Percentiles rank a stretch among this genome's conserved stretches.
phyloP scores from a whole-genome alignment of 2,329 filamentous ascomycete species.

The Colletotrichum sp. region DNA sequence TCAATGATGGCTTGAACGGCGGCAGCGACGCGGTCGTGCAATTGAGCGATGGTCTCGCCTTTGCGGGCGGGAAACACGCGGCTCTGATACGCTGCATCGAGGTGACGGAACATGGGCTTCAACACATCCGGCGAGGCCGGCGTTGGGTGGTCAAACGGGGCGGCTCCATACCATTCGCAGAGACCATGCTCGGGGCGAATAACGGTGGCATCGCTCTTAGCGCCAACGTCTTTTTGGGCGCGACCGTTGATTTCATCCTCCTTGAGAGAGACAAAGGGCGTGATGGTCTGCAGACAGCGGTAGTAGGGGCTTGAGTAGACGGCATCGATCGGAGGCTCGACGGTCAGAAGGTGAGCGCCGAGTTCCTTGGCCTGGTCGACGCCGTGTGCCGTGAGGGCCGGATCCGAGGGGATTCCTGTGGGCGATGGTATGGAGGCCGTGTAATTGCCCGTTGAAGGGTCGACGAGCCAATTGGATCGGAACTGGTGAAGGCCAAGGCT shows the following conservation, averaged over 20 bases:
- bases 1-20: slow-evolving; percentile 73
- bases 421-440: slow-evolving; percentile 75
- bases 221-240: background rate
- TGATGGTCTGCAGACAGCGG: slow-evolving; percentile 83
- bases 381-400: slow-evolving; percentile 84
- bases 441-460: slow-evolving; percentile 81
- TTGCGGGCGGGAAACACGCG: slow-evolving; percentile 70
- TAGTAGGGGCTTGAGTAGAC: slow-evolving; percentile 90
- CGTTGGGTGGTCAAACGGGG: slow-evolving; percentile 82
- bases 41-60: slow-evolving; percentile 79
- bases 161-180: slow-evolving; percentile 91
- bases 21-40: slow-evolving; percentile 80
- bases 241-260: slow-evolving; percentile 22
- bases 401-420: slow-evolving; percentile 87
- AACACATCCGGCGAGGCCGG: slow-evolving; percentile 71
- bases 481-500: slow-evolving; percentile 60
- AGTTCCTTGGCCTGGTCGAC: slow-evolving; percentile 83
- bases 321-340: slow-evolving; percentile 71
- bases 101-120: slow-evolving; percentile 68
- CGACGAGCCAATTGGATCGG: slow-evolving; percentile 87
- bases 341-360: slow-evolving; percentile 63
- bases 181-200: slow-evolving; percentile 63
- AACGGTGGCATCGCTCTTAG: slow-evolving; percentile 28
- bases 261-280: slow-evolving; percentile 64
- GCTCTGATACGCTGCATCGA: slow-evolving; percentile 62